phyloP scores from a whole-genome alignment of 805 yeast species.

The Candida gorgasii region DNA sequence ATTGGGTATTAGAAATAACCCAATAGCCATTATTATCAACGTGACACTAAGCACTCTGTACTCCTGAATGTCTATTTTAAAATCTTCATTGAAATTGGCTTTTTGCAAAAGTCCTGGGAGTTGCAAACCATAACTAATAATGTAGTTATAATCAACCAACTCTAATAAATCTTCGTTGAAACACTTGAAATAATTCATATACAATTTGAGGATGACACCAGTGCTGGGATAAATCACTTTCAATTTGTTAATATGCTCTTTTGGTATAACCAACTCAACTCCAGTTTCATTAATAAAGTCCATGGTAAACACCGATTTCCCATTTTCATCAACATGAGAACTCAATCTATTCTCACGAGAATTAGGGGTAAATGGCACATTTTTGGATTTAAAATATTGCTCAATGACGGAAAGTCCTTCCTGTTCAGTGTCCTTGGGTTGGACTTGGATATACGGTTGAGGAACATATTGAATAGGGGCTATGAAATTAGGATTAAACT shows the following conservation, averaged over 20 bases:
- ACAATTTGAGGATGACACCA: slow-evolving; percentile 1
- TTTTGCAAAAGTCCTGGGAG: slow-evolving; percentile 1
- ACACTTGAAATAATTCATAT: slow-evolving; percentile 12
- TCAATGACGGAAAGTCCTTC: neutral
- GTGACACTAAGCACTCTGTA: slow-evolving; percentile 19
- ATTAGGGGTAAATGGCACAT: neutral
- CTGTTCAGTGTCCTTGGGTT: neutral
- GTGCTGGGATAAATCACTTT: slow-evolving; percentile 11
- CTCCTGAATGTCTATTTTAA: slow-evolving; percentile 13
- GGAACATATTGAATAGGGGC: neutral
- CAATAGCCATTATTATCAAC: slow-evolving; percentile 23
- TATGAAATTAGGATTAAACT: neutral
- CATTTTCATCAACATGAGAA: slow-evolving; percentile 1
- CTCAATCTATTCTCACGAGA: slow-evolving; percentile 1
- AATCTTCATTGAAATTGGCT: slow-evolving; percentile 4
- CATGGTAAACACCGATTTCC: neutral
- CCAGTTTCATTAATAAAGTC: slow-evolving; percentile 1
- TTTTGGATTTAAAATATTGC: slow-evolving; percentile 1
- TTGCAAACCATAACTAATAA: slow-evolving; percentile 6
- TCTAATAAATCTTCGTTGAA: slow-evolving; percentile 16
- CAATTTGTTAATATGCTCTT: slow-evolving; percentile 12
- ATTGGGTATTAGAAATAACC: slow-evolving; percentile 16
- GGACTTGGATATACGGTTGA: neutral
- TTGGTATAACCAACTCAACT: neutral
- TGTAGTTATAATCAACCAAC: slow-evolving; percentile 12